phyloP scores from a whole-genome alignment of 345 rosid species.

The Lepidium aucheri region DNA sequence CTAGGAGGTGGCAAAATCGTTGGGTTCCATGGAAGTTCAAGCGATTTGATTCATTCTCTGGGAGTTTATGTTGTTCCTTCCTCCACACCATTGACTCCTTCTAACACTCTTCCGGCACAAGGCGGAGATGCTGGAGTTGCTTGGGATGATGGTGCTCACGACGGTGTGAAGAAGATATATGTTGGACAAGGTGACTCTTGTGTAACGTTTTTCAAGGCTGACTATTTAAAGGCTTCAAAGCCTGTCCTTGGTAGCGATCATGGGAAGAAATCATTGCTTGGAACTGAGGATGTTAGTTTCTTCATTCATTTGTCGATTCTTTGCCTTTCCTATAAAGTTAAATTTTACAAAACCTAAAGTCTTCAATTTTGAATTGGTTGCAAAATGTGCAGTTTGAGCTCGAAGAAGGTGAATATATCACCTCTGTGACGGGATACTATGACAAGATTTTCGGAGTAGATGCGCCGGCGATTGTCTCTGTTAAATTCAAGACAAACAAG shows the following conservation, averaged over 20 bases:
- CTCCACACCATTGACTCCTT: slow-evolving; percentile 8
- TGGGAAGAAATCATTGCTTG: slow-evolving; percentile 21
- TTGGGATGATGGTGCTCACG: slow-evolving; percentile 32
- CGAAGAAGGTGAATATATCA: slow-evolving; percentile 20
- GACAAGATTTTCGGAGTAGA: slow-evolving; percentile 16
- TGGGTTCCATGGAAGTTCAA: slow-evolving; percentile 28
- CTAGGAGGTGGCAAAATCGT: slow-evolving; percentile 23
- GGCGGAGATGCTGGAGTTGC: slow-evolving; percentile 26
- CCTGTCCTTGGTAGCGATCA: slow-evolving; percentile 12
- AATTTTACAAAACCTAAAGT: background rate
- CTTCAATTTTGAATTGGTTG: background rate
- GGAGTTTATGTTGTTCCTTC: slow-evolving; percentile 20
- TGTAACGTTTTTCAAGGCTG: slow-evolving; percentile 18
- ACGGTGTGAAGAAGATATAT: slow-evolving; percentile 15
- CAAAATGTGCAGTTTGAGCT: slow-evolving; percentile 28
- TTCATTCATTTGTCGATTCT: background rate
- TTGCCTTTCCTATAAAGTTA: background rate
- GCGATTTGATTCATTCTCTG: slow-evolving; percentile 14
- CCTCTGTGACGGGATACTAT: slow-evolving; percentile 12
- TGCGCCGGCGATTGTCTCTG: background rate
- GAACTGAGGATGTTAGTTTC: slow-evolving; percentile 20
- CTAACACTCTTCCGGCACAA: slow-evolving; percentile 9
- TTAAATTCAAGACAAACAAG: slow-evolving; percentile 23
- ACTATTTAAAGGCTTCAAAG: slow-evolving; percentile 15
- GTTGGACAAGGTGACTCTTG: slow-evolving; percentile 24